phyloP scores from a whole-genome alignment of 1,284 basidiomycete genomes.

The Malassezia psittaci region DNA sequence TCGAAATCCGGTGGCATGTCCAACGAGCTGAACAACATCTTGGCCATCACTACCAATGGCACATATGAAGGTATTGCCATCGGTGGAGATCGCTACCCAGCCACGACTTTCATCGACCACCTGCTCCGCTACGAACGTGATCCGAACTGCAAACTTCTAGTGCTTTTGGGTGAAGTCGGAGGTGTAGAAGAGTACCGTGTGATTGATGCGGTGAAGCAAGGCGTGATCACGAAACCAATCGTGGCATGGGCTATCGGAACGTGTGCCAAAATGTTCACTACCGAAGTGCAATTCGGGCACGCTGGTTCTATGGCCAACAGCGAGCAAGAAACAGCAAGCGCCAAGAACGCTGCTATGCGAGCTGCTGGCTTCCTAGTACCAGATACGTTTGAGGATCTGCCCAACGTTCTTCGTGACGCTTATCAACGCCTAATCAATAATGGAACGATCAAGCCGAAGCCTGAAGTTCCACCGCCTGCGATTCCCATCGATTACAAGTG shows the following conservation, averaged over 20 bases:
- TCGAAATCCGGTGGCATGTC: constrained; percentile 99
- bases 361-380: constrained; percentile 92
- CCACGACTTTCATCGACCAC: constrained; percentile 98
- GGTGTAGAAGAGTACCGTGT: constrained; percentile 98
- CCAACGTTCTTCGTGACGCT: constrained; percentile 67
- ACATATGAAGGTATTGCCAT: constrained; percentile 99
- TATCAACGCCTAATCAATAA: constrained; percentile 70
- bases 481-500: constrained; percentile 99
- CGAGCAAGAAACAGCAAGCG: constrained; percentile 88
- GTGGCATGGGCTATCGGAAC: constrained; percentile 99
- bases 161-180: constrained; percentile 95
- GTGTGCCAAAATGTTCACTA: constrained; percentile 99
- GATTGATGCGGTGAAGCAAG: constrained; percentile 90
- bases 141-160: constrained; percentile 95
- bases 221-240: constrained; percentile 92
- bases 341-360: constrained; percentile 93
- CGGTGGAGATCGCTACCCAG: constrained; percentile 97
- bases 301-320: constrained; percentile 97
- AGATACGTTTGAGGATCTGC: constrained; percentile 93
- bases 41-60: constrained; percentile 91
- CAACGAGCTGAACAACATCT: constrained; percentile 99
- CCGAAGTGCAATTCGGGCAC: constrained; percentile 98
- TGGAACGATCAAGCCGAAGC: constrained; percentile 63
- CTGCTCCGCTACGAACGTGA: constrained; percentile 93
- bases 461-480: constrained; percentile 78